A percentile compares a stretch with the other conserved stretches of the same genome.
phyloP scores from a whole-genome alignment of 495 filamentous ascomycete genomes.

The Penicillium dipodomyicola region DNA sequence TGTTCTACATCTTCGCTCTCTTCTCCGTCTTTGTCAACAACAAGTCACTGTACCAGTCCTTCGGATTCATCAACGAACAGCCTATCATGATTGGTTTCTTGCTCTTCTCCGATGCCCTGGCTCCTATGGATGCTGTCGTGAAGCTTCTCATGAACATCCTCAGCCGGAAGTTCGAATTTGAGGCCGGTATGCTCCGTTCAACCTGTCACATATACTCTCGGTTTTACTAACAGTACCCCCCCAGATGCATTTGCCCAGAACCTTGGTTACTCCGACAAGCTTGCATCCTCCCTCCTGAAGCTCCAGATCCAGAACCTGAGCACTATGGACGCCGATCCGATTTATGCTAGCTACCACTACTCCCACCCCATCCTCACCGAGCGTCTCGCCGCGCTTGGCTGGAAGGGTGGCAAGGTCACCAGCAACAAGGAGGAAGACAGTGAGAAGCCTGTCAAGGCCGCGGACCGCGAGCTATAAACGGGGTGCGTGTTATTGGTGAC shows the following conservation, averaged over 20 bases:
- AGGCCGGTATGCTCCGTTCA: constrained; percentile 65
- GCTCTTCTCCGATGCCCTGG: constrained; percentile 89
- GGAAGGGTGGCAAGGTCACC: constrained; percentile 63
- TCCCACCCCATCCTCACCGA: constrained; percentile 96
- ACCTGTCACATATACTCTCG: neutral
- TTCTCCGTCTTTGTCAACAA: constrained; percentile 99
- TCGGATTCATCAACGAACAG: constrained; percentile 80
- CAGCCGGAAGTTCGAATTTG: constrained; percentile 88
- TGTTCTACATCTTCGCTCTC: constrained; percentile 93
- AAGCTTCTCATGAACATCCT: constrained; percentile 96
- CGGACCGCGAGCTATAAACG: constrained; percentile 56
- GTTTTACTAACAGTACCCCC: constrained; percentile 1
- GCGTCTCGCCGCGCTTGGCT: constrained; percentile 83
- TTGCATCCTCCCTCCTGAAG: constrained; percentile 87
- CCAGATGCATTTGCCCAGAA: constrained; percentile 76
- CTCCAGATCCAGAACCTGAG: constrained; percentile 97
- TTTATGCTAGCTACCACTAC: constrained; percentile 97
- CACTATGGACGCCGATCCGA: constrained; percentile 97
- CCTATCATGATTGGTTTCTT: constrained; percentile 97
- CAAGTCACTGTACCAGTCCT: constrained; percentile 80
- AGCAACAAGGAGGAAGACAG: constrained; percentile 48
- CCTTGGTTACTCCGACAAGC: constrained; percentile 81
- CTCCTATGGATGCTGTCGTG: constrained; percentile 86
- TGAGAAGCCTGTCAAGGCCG: constrained; percentile 54
- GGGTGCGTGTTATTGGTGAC: constrained; percentile 7